Evolutionary conservation across 1,284 basidiomycete genomes (phyloP), one percentile per base, ranked within the genome.

Genomic region (Puccinia brachypodii): DNA sequence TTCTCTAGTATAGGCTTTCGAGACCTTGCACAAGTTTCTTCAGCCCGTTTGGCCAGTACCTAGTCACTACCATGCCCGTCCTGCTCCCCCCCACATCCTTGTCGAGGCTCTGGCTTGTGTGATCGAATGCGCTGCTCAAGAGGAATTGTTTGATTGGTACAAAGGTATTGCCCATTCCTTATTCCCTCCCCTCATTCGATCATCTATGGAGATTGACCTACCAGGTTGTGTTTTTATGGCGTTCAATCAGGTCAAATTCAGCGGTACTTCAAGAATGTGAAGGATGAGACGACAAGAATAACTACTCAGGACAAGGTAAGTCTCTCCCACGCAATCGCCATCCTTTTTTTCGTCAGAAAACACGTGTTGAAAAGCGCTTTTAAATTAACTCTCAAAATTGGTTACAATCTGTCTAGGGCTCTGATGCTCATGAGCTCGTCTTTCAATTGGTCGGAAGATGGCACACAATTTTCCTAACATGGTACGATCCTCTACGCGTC

Each of bases 401-500:
- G 44, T 47, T 25, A 1, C 33, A 25, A 62, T 50, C 14, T 16
- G n/a, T 47, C 16, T 40, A 80, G 77, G 68, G 62, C n/a, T 80
- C 25, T 22, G 22, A 9, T 3, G 68, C 69, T 72, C 58, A 80
- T 72, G 31, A 71, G 19, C 53, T 71, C 31, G 36, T 72, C 38
- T 25, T 80, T 42, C 66, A 50, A 31, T 68, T 80, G n/a, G 36
- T 80, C 22, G 66, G 53, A 16, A 71, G 77, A 62, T 80, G 77
- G 77, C 77, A 80, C 58, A 25, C 72, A 13, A 80, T 80, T 22
- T 80, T 71, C 44, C 25, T 80, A 68, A 72, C 77, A 22, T 80
- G 77, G 77, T 80, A 80, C 40, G 77, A 80, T 38, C 77, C 66
- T 22, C 19, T 80, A 11, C 66, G 77, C 31, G 44, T 80, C 13